phyloP scores from a whole-genome alignment of 768 basidiomycete species.

The Podaxis sp. region DNA sequence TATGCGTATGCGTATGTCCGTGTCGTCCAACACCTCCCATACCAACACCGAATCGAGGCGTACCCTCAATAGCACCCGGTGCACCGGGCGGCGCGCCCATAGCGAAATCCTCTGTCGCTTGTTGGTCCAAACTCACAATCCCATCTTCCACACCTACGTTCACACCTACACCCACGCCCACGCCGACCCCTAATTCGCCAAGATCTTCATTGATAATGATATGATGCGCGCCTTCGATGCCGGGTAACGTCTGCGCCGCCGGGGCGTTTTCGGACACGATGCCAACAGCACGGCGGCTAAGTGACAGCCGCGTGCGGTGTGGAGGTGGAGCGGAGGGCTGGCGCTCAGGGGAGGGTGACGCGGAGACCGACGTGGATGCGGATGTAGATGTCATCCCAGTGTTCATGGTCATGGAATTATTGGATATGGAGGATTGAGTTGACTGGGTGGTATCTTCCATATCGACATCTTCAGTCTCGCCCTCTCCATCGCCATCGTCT shows the following conservation, averaged over 20 bases:
- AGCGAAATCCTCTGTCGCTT: conserved; percentile 81
- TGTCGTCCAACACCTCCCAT: conserved; percentile 9
- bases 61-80: conserved; percentile 65
- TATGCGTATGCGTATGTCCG: conserved; percentile 24
- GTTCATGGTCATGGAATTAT: background rate
- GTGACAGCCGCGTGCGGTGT: conserved; percentile 22
- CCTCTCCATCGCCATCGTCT: conserved; percentile 72
- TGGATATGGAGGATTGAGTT: background rate
- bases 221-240: conserved; percentile 26
- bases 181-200: conserved; percentile 23
- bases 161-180: conserved; percentile 32
- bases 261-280: conserved; percentile 41
- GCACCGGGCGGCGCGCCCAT: conserved; percentile 91
- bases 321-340: conserved; percentile 21
- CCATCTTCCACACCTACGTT: conserved; percentile 70
- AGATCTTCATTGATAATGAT: conserved; percentile 44
- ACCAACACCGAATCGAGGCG: conserved; percentile 9
- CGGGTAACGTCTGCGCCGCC: conserved; percentile 23
- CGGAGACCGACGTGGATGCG: conserved; percentile 28
- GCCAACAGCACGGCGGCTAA: conserved; percentile 33
- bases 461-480: conserved; percentile 53
- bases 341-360: conserved; percentile 34
- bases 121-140: conserved; percentile 63
- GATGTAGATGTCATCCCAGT: conserved; percentile 26
- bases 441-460: conserved; percentile 32